Evolutionary conservation across 805 yeast genomes (phyloP).

Genomic region (Candida vaughaniae): DNA sequence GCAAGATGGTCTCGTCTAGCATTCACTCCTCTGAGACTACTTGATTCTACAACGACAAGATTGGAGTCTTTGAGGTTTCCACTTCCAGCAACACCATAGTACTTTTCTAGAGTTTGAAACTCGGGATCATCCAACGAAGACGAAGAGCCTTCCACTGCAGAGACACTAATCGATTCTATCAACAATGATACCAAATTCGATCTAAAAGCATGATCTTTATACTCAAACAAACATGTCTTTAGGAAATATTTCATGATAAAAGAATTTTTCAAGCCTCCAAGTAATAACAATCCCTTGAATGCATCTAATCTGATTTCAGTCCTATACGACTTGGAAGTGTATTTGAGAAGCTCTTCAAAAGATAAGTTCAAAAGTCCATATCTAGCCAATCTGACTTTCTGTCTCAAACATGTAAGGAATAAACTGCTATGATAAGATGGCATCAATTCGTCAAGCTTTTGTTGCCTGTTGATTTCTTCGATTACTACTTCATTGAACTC

Average conservation of each 20-base stretch:
- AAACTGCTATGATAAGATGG: conserved; percentile 66
- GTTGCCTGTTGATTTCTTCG: conserved; percentile 69
- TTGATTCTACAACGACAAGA: conserved; percentile 2
- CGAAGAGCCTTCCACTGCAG: conserved; percentile 64
- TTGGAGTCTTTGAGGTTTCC: neutral
- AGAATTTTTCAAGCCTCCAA: conserved; percentile 76
- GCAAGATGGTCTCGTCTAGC: conserved; percentile 65
- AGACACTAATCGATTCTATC: conserved; percentile 54
- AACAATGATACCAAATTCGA: conserved; percentile 49
- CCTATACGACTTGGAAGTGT: conserved; percentile 47
- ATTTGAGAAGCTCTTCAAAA: conserved; percentile 54
- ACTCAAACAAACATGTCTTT: conserved; percentile 54
- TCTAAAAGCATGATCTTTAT: conserved; percentile 48
- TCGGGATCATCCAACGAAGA: conserved; percentile 66
- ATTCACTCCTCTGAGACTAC: conserved; percentile 41
- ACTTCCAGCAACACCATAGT: conserved; percentile 34
- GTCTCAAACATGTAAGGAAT: conserved; percentile 55
- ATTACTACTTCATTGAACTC: conserved; percentile 32
- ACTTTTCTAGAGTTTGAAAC: conserved; percentile 38
- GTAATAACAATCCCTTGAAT: conserved; percentile 61
- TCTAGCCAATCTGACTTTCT: conserved; percentile 58
- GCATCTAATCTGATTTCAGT: conserved; percentile 64
- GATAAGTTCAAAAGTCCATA: conserved; percentile 52
- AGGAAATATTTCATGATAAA: conserved; percentile 62
- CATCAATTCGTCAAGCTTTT: conserved; percentile 81